Evolutionary conservation across 2,329 filamentous ascomycete genomes (phyloP).

Genomic region (Dryadomyces quercus-mongolicae): DNA sequence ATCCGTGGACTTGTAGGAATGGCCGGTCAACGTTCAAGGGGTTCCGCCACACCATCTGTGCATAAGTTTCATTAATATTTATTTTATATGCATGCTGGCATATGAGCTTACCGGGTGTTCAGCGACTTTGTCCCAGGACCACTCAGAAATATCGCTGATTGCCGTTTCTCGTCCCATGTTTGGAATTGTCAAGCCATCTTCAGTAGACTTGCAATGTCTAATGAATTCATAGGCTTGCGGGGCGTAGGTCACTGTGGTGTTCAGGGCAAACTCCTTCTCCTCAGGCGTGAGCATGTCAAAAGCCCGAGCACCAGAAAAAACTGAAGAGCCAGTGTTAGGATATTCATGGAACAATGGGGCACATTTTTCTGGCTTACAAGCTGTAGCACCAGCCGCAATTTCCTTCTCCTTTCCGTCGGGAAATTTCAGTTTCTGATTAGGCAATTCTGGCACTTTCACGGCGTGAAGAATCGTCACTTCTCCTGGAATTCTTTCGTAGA

Average conservation of each 20-base stretch:
- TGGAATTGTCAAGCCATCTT: constrained; percentile 10
- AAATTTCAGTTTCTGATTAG: constrained; percentile 8
- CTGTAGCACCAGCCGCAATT: constrained; percentile 9
- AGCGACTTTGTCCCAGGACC: constrained; percentile 10
- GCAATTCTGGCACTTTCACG: constrained; percentile 49
- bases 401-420: constrained; percentile 6
- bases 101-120: constrained; percentile 20
- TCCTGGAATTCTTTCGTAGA: constrained; percentile 62
- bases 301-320: constrained; percentile 9
- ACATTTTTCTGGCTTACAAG: background rate
- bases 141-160: constrained; percentile 1
- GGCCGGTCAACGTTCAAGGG: constrained; percentile 34
- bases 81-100: no score
- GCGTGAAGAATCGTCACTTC: constrained; percentile 61
- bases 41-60: constrained; percentile 64
- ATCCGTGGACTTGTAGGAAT: constrained; percentile 9
- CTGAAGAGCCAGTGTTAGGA: background rate
- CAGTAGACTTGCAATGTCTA: constrained; percentile 31
- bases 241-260: constrained; percentile 9
- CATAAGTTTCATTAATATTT: no score
- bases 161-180: constrained; percentile 5
- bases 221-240: constrained; percentile 11
- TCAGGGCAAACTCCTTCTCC: constrained; percentile 9
- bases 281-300: constrained; percentile 10
- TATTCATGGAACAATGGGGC: background rate